Percentiles rank a stretch among this genome's conserved stretches.
phyloP scores from a whole-genome alignment of 176 grass and related monocot species.

The Tillandsia fasciculata region DNA sequence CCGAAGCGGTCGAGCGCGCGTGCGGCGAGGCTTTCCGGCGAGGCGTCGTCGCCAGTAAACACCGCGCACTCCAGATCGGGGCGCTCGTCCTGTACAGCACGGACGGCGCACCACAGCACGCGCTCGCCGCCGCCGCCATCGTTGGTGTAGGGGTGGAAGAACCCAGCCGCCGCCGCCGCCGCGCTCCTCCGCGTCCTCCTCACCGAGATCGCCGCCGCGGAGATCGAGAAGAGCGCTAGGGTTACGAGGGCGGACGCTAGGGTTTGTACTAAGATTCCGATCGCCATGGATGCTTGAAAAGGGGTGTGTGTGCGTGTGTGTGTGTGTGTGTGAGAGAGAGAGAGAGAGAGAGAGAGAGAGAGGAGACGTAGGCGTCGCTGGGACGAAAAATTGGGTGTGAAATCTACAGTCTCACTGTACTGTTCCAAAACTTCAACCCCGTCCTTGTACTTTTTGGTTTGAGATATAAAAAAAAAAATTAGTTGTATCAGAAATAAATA shows the following conservation, averaged over 20 bases:
- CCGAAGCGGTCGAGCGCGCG: conserved; percentile 71
- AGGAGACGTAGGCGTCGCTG: no score
- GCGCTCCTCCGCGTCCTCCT: conserved; percentile 12
- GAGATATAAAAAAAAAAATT: no score
- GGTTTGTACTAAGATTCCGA: conserved; percentile 23
- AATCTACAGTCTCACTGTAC: no score
- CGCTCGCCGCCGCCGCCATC: conserved; percentile 86
- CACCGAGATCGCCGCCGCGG: conserved; percentile 5
- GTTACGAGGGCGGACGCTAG: conserved; percentile 19
- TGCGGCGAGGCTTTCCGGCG: conserved; percentile 34
- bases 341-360: no score
- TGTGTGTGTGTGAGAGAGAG: no score
- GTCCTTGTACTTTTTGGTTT: no score
- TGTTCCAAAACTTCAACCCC: no score
- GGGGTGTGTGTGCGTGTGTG: no score
- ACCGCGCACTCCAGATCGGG: conserved; percentile 53
- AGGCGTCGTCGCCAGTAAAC: conserved; percentile 77
- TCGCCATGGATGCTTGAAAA: conserved; percentile 34
- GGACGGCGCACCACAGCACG: conserved; percentile 88
- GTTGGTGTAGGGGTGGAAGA: conserved; percentile 97
- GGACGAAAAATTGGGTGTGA: no score
- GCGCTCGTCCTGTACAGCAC: conserved; percentile 61
- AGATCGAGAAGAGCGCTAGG: conserved; percentile 4
- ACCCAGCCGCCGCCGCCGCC: conserved; percentile 24
- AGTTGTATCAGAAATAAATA: no score